Evolutionary conservation across 495 filamentous ascomycete genomes (phyloP).

Genomic region (Penicillium argentinense): DNA sequence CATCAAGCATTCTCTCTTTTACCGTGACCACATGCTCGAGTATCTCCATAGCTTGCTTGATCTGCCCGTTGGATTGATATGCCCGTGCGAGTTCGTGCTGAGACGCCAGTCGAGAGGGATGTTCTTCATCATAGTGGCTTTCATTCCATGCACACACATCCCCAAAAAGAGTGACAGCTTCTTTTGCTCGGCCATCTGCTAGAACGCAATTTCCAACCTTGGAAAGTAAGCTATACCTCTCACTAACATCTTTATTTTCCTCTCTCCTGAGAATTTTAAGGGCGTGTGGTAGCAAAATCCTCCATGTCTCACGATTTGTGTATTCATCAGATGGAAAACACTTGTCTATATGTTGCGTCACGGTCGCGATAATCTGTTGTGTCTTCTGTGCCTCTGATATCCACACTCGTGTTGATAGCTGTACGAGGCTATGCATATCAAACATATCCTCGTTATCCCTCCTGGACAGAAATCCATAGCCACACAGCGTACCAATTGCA

Average conservation of each 20-base stretch:
- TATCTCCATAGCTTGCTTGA: no score
- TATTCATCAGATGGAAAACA: constrained; percentile 32
- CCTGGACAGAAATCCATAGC: constrained; percentile 29
- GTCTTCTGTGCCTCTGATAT: constrained; percentile 11
- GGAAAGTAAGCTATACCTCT: constrained; percentile 14
- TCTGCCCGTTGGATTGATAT: no score
- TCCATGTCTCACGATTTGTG: constrained; percentile 28
- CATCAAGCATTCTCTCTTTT: no score
- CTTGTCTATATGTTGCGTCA: constrained; percentile 19
- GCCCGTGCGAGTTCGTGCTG: no score
- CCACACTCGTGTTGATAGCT: constrained; percentile 40
- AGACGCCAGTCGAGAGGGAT: no score
- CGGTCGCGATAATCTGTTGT: constrained; percentile 10
- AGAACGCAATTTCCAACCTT: constrained; percentile 13
- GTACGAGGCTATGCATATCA: constrained; percentile 50
- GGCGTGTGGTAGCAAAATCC: constrained; percentile 34
- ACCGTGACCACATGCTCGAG: no score
- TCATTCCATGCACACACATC: constrained; percentile 20
- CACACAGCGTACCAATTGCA: constrained; percentile 27
- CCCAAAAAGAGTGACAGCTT: constrained; percentile 27
- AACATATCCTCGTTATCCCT: constrained; percentile 8
- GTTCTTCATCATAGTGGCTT: constrained; percentile 15
- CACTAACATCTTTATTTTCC: constrained; percentile 10
- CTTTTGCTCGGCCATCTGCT: constrained; percentile 25
- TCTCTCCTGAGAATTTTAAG: constrained; percentile 6